A percentile compares a stretch with the other conserved stretches of the same genome.
phyloP scores from a whole-genome alignment of 2,329 filamentous ascomycete species.

The Cladosporium cucumerinum region DNA sequence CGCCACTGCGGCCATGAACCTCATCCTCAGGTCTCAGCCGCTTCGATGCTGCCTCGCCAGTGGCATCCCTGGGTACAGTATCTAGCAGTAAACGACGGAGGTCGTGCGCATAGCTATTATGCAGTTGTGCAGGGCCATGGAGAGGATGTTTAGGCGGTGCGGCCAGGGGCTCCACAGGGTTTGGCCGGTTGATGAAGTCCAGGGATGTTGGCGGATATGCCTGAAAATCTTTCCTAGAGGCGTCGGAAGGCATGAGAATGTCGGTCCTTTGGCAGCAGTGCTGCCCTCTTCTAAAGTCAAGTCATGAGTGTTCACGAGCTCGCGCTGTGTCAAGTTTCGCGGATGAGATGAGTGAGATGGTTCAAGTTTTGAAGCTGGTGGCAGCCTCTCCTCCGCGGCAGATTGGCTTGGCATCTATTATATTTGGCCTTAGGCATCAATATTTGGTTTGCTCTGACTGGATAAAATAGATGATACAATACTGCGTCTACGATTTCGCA shows the following conservation, averaged over 20 bases:
- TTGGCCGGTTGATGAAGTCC: slow-evolving; percentile 30
- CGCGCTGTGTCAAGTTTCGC: background rate
- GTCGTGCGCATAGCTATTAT: slow-evolving; percentile 27
- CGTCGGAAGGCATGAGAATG: background rate
- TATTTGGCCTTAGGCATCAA: slow-evolving; percentile 1
- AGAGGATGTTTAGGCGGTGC: slow-evolving; percentile 32
- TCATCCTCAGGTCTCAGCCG: slow-evolving; percentile 24
- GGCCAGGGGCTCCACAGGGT: slow-evolving; percentile 36
- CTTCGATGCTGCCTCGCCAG: slow-evolving; percentile 32
- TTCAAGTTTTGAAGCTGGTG: slow-evolving; percentile 4
- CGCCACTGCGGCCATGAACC: slow-evolving; percentile 5
- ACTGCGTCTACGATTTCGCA: background rate
- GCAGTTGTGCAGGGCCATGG: slow-evolving; percentile 31
- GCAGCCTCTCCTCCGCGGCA: background rate
- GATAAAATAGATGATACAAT: background rate
- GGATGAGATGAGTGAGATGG: background rate
- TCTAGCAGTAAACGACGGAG: slow-evolving; percentile 29
- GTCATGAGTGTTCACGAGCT: background rate
- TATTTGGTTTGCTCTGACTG: no score
- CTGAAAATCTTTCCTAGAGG: slow-evolving; percentile 7
- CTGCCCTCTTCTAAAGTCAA: background rate
- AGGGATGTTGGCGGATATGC: slow-evolving; percentile 23
- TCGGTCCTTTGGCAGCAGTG: background rate
- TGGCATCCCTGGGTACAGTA: slow-evolving; percentile 32
- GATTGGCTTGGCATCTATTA: background rate